Evolutionary conservation across 768 basidiomycete genomes (phyloP).

Genomic region (Suillus placidus): DNA sequence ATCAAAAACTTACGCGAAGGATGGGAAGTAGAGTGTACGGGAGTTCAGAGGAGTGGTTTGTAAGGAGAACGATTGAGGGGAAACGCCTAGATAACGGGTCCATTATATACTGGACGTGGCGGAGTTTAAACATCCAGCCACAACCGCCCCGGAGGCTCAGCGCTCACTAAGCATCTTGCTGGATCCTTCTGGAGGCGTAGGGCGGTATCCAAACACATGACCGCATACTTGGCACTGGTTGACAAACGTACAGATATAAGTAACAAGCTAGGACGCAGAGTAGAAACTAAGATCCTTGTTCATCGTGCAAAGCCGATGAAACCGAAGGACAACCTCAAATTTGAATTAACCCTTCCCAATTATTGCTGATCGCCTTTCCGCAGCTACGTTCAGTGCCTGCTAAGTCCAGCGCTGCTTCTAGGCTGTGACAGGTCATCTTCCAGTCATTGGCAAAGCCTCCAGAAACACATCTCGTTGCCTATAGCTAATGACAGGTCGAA

Average conservation of each 20-base stretch:
- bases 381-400: too few species aligned
- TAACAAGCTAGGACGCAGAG: not conserved
- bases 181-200: slow-evolving; percentile 3
- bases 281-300: not conserved
- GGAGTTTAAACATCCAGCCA: not conserved
- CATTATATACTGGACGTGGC: slow-evolving; percentile 2
- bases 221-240: not conserved
- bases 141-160: not conserved
- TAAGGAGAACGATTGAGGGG: not conserved
- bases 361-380: too few species aligned
- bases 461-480: too few species aligned
- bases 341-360: too few species aligned
- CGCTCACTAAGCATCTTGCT: slow-evolving; percentile 1
- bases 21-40: too few species aligned
- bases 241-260: not conserved
- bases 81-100: not conserved
- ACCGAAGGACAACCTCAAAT: too few species aligned
- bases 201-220: not conserved
- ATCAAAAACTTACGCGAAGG: not conserved
- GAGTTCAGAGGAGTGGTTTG: not conserved
- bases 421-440: too few species aligned
- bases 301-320: too few species aligned
- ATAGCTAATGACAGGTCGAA: too few species aligned
- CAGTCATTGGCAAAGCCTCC: too few species aligned
- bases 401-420: too few species aligned